Evolutionary conservation across 257 asterid species (phyloP).

Genomic region (Petunia axillaris): DNA sequence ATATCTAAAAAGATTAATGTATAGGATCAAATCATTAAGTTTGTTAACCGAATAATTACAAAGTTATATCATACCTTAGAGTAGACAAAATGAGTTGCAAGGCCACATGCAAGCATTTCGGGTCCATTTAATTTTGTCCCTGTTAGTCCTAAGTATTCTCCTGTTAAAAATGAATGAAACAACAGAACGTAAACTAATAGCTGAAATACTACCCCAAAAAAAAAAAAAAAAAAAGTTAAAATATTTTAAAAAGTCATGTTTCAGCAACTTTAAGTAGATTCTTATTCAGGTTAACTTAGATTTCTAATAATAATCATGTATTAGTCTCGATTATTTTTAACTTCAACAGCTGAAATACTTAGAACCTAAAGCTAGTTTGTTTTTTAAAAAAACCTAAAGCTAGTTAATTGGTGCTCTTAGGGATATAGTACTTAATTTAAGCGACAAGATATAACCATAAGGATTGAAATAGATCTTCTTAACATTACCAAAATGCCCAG

Average conservation of each 20-base stretch:
- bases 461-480: too few species aligned
- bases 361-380: not conserved
- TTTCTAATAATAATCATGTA: too few species aligned
- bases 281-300: too few species aligned
- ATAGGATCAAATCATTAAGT: not conserved
- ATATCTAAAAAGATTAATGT: too few species aligned
- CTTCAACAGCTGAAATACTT: too few species aligned
- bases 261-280: too few species aligned
- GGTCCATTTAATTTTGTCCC: slow-evolving; percentile 32
- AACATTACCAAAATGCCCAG: slow-evolving; percentile 34
- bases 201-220: not conserved
- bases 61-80: slow-evolving; percentile 31
- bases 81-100: slow-evolving; percentile 41
- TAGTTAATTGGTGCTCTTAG: not conserved
- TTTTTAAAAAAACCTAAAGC: not conserved
- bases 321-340: too few species aligned
- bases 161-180: not conserved
- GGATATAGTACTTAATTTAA: not conserved
- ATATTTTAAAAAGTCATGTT: too few species aligned
- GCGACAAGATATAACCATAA: not conserved
- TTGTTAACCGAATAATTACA: not conserved
- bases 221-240: too few species aligned
- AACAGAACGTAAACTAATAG: not conserved
- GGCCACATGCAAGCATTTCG: slow-evolving; percentile 41
- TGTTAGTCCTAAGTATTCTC: slow-evolving; percentile 39